These are phyloP conservation scores for Piper betle DNA, from an alignment of 164 flowering plant genomes.

Conservation along the genomic window DNA sequence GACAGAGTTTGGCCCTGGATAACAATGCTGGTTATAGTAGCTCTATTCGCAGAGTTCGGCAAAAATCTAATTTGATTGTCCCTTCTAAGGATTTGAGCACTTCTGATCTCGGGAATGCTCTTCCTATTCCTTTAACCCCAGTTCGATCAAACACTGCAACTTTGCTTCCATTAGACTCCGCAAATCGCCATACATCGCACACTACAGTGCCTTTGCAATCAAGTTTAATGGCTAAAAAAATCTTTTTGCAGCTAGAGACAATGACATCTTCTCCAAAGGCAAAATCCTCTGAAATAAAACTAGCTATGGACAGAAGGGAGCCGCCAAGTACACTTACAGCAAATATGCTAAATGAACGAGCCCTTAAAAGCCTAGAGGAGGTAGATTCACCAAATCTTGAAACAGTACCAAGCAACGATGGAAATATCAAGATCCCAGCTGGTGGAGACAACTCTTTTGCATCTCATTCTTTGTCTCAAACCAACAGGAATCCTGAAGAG, in stretches of 20 bases:
- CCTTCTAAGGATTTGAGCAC: slow-evolving; percentile 20
- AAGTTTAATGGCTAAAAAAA: slow-evolving; percentile 58
- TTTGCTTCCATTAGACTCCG: slow-evolving; percentile 7
- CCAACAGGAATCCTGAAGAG: slow-evolving; percentile 20
- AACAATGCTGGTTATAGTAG: slow-evolving; percentile 52
- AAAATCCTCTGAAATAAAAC: slow-evolving; percentile 39
- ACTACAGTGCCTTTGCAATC: slow-evolving; percentile 58
- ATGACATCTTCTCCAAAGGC: slow-evolving; percentile 44
- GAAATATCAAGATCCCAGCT: slow-evolving; percentile 11
- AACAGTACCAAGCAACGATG: slow-evolving; percentile 9
- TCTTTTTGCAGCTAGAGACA: slow-evolving; percentile 67
- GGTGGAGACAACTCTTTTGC: slow-evolving; percentile 5
- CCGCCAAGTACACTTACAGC: slow-evolving; percentile 42
- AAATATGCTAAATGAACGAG: slow-evolving; percentile 47
- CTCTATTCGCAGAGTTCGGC: slow-evolving; percentile 82
- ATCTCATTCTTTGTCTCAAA: slow-evolving; percentile 11
- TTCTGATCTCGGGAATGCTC: slow-evolving; percentile 15
- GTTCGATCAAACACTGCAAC: slow-evolving; percentile 16
- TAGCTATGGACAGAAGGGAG: slow-evolving; percentile 26
- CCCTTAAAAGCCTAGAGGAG: slow-evolving; percentile 60
- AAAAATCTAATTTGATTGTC: slow-evolving; percentile 46
- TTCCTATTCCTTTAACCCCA: slow-evolving; percentile 12
- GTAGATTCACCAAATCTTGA: slow-evolving; percentile 41
- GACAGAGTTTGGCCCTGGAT: slow-evolving; percentile 64
- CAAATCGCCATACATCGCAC: slow-evolving; percentile 6